These are phyloP conservation scores for Globisporangium ultimum DNA, from an alignment of 352 stramenopile species.

Conservation along the genomic window DNA sequence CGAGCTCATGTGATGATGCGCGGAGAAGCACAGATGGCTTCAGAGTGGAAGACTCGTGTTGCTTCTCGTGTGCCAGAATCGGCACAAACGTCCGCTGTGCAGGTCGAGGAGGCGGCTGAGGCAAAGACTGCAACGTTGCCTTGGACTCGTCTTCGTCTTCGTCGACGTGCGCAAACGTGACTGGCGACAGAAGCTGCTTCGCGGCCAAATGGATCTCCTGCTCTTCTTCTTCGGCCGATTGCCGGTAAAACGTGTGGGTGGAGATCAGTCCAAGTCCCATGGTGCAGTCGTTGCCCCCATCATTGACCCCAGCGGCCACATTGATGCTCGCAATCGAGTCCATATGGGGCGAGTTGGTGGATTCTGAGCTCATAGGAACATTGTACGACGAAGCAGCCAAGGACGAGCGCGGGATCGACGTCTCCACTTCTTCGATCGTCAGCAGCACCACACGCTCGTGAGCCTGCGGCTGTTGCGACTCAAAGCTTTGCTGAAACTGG, in stretches of 20 bases:
- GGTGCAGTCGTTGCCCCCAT: not conserved
- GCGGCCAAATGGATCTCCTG: conserved; percentile 19
- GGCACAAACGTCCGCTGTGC: not conserved
- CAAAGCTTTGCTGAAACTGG: conserved; percentile 9
- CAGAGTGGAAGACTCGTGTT: not conserved
- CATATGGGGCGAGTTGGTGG: not conserved
- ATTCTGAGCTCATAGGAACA: not conserved
- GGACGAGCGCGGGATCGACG: conserved; percentile 5
- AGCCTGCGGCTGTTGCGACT: not conserved
- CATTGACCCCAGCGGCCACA: not conserved
- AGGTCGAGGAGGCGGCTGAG: too few relatives aligned
- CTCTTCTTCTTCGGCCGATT: conserved; percentile 14
- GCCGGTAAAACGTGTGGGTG: conserved; percentile 1
- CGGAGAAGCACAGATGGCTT: conserved; percentile 2
- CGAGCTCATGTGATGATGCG: not conserved
- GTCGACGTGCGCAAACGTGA: conserved; percentile 13
- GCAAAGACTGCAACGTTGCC: not conserved
- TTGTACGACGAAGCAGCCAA: conserved; percentile 4
- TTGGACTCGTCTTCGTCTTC: conserved; percentile 9
- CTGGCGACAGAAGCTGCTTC: conserved; percentile 16
- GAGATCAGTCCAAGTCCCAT: conserved; percentile 6
- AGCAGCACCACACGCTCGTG: conserved; percentile 8
- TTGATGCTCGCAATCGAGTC: not conserved
- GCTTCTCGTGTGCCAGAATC: not conserved
- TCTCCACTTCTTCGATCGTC: conserved; percentile 14